These are phyloP conservation scores for Lichtheimia hyalospora DNA, from an alignment of 371 early-diverging fungal species.

Conservation along the genomic window DNA sequence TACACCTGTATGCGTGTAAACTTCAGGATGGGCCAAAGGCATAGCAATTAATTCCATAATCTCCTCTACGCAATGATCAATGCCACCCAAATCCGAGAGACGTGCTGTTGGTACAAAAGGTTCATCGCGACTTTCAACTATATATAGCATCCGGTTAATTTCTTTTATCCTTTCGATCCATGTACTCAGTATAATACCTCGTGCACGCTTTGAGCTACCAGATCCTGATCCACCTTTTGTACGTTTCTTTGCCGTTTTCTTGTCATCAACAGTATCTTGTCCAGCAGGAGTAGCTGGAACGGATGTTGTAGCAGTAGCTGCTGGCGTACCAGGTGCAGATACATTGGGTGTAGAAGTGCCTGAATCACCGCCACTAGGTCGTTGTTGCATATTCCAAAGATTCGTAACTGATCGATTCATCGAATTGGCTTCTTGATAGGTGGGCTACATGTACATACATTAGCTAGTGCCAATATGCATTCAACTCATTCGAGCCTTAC, in stretches of 20 bases:
- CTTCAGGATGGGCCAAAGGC: constrained; percentile 96
- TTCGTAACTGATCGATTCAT: constrained; percentile 77
- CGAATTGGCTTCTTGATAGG: constrained; percentile 44
- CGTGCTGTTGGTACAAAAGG: constrained; percentile 64
- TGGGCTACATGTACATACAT: neutral
- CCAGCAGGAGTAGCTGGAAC: constrained; percentile 1
- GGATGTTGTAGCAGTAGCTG: constrained; percentile 8
- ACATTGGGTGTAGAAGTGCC: constrained; percentile 17
- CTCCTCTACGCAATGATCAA: constrained; percentile 88
- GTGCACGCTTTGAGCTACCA: constrained; percentile 24
- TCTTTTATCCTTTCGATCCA: too few relatives aligned
- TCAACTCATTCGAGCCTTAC: constrained; percentile 22
- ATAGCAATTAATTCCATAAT: constrained; percentile 95
- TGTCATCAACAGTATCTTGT: neutral
- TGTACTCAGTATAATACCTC: constrained; percentile 18
- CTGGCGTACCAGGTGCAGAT: constrained; percentile 16
- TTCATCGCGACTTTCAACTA: constrained; percentile 40
- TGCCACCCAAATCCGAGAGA: constrained; percentile 86
- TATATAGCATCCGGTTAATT: neutral
- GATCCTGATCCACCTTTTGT: constrained; percentile 28
- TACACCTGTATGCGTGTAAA: constrained; percentile 94
- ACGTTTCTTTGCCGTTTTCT: constrained; percentile 15
- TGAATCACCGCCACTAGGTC: constrained; percentile 1
- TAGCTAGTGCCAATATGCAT: constrained; percentile 14
- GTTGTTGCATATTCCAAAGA: constrained; percentile 61